Conservation (phyloP, 202 grass and related monocot species). For the Setaria viridis region DNA sequence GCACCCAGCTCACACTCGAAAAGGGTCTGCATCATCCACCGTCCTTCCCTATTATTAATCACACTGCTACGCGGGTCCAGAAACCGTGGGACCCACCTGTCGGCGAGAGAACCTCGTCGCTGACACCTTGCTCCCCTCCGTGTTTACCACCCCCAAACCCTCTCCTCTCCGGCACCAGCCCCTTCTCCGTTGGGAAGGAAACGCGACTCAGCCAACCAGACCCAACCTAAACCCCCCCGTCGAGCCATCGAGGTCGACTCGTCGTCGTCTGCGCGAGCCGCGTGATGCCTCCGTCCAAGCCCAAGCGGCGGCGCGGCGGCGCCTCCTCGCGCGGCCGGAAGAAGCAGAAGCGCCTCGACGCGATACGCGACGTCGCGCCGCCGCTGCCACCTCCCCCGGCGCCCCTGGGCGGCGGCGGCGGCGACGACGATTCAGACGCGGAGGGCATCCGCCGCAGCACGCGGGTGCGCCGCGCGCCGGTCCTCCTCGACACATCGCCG, state of each 20-base stretch:
- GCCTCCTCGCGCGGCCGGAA: slow-evolving; percentile 59
- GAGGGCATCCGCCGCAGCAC: slow-evolving; percentile 72
- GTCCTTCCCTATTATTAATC: neutral
- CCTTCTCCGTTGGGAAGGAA: neutral
- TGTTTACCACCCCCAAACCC: neutral
- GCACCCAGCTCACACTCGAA: neutral
- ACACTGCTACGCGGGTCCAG: neutral
- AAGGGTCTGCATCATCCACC: neutral
- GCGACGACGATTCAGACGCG: slow-evolving; percentile 39
- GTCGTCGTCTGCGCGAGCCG: slow-evolving; percentile 16
- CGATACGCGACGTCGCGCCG: slow-evolving; percentile 68
- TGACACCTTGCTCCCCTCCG: neutral
- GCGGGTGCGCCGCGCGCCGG: slow-evolving; percentile 73
- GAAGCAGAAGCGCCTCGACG: slow-evolving; percentile 92
- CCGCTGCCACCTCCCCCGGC: slow-evolving; percentile 7
- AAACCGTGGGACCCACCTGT: neutral
- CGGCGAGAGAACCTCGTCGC: neutral
- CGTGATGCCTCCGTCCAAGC: slow-evolving; percentile 56
- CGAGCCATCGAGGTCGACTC: neutral
- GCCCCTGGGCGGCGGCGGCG: slow-evolving; percentile 1
- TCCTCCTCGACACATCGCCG: slow-evolving; percentile 80
- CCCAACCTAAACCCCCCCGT: slow-evolving; percentile 32
- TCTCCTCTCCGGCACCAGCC: neutral
- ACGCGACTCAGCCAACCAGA: slow-evolving; percentile 22
- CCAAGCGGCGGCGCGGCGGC: slow-evolving; percentile 62